Percentiles rank a stretch among this genome's conserved stretches.
phyloP scores from a whole-genome alignment of 2,329 filamentous ascomycete species.

The Phaeoacremonium minimum region DNA sequence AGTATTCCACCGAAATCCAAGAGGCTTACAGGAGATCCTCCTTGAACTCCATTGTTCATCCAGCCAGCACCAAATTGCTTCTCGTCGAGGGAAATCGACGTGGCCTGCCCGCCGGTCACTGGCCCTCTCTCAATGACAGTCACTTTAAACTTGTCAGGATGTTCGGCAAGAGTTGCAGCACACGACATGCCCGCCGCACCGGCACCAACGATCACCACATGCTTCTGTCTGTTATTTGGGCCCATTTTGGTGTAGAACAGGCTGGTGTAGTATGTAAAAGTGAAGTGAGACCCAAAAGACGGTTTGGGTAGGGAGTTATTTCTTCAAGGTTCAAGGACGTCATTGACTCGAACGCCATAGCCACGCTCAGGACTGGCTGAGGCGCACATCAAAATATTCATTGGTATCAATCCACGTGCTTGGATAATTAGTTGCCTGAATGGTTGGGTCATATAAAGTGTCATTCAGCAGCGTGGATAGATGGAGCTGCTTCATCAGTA shows the following conservation, averaged over 20 bases:
- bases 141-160: constrained; percentile 61
- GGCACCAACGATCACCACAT: constrained; percentile 56
- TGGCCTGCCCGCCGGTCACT: constrained; percentile 58
- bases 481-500: too few species aligned
- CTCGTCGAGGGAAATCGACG: constrained; percentile 54
- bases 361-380: too few species aligned
- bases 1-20: not conserved
- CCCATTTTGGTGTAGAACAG: too few species aligned
- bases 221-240: constrained; percentile 26
- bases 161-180: constrained; percentile 61
- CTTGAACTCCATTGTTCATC: constrained; percentile 53
- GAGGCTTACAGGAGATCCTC: constrained; percentile 4
- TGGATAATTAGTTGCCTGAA: too few species aligned
- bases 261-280: too few species aligned
- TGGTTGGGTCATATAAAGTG: too few species aligned
- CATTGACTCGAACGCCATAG: constrained; percentile 8
- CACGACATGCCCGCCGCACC: constrained; percentile 64
- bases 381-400: too few species aligned
- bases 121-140: constrained; percentile 56
- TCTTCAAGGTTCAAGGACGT: constrained; percentile 1
- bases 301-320: too few species aligned
- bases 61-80: constrained; percentile 52
- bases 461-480: too few species aligned
- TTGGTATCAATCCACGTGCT: too few species aligned
- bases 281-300: too few species aligned